Percentiles rank a stretch among this genome's conserved stretches.
These are phyloP conservation scores for Beta macrorhiza DNA, from an alignment of 179 eudicot genomes.

Conservation along the genomic window DNA sequence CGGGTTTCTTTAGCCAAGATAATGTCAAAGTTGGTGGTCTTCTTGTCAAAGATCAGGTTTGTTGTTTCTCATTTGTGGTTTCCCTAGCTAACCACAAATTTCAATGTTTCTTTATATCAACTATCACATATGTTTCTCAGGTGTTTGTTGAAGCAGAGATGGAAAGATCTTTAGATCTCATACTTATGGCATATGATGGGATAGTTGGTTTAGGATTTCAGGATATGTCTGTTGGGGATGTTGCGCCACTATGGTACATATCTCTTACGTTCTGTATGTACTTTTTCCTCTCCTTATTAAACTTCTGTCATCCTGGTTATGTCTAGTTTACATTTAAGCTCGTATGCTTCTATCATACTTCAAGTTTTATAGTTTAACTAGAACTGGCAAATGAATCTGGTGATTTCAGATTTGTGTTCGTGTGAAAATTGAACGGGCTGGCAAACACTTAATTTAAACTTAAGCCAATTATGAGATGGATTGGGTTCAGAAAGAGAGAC, in stretches of 20 bases:
- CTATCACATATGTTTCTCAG: conserved; percentile 12
- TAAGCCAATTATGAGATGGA: too few species aligned
- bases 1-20: conserved; percentile 43
- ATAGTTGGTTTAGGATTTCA: conserved; percentile 39
- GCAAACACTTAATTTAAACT: too few species aligned
- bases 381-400: background rate
- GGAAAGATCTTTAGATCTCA: conserved; percentile 34
- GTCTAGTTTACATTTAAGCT: background rate
- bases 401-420: background rate
- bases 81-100: background rate
- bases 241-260: conserved; percentile 32
- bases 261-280: background rate
- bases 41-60: conserved; percentile 41
- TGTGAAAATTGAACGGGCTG: too few species aligned
- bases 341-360: background rate
- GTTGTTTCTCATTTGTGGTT: background rate
- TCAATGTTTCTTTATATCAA: conserved; percentile 11
- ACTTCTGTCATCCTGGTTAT: background rate
- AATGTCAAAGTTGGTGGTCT: conserved; percentile 36
- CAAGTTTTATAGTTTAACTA: background rate
- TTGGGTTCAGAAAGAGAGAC: background rate
- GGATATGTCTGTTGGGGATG: conserved; percentile 24
- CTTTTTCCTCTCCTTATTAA: background rate
- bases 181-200: conserved; percentile 31
- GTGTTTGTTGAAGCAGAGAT: conserved; percentile 32